Base-by-base conservation (phyloP, 2,329 filamentous ascomycete species). In the Pezicula carpinea region DNA sequence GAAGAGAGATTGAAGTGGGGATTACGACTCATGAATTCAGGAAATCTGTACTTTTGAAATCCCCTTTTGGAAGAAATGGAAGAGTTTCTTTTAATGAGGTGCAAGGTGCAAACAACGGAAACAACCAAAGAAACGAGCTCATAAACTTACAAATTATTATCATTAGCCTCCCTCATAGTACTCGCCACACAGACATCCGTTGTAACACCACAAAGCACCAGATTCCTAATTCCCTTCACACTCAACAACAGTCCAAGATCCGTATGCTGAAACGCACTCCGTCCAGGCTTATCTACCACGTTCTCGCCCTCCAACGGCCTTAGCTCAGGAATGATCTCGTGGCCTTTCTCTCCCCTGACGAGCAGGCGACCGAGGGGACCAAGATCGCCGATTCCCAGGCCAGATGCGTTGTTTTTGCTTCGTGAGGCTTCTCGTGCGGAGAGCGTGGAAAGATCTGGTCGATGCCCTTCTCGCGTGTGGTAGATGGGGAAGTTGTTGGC, bases 351-450 rank as follows among this genome's bases (percentile, higher is more conserved):
- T 1, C 80, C 79, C 17, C 79, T 73, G 19, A 83, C 66, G 4
- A 83, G 64, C 2, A 82, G 68, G n/a, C 74, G 72, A 1, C 80
- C 79, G 38, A 82, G 60, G 1, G 78, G 78, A 0, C 79, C 79
- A 13, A 51, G 70, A 73, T 65, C 61, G 11, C 64, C 64, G 39
- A 82, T 80, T 0, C 74, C 73, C n/a, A 76, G 55, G 6, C 70
- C 68, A 1, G 69, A 68, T 4, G 67, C 54, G 52, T 79, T 79
- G 47, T 80, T 75, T 11, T 66, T 66, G 34, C 74, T 78, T 3
- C 79, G 71, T 42, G 71, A 73, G 2, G 60, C 60, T 57, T 83
- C 79, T n/a, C 79, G 66, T 10, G 68, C 65, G 0, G 75, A 74
- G 1, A 82, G 69, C 6, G 78, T 80, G 0, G 75, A 76, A 5